Evolutionary conservation across 129 eudicot genomes (phyloP).

Genomic region (Solidago caesia): DNA sequence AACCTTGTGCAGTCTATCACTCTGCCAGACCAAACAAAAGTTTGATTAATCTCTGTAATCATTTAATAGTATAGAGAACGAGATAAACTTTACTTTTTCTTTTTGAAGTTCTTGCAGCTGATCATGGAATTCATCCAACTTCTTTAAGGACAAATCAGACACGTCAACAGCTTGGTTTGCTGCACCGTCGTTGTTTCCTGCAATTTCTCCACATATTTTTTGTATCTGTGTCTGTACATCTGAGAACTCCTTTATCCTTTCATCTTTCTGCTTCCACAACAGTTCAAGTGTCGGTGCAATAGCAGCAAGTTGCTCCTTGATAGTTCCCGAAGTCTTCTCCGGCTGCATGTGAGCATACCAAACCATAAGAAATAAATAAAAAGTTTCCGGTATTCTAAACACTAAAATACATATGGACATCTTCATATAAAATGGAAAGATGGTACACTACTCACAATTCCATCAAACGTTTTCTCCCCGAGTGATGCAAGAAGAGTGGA

Average conservation of each 20-base stretch:
- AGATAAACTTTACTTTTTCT: conserved; percentile 55
- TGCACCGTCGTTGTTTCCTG: conserved; percentile 49
- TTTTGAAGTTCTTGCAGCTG: conserved; percentile 74
- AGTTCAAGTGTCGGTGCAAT: conserved; percentile 55
- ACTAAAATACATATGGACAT: conserved; percentile 2
- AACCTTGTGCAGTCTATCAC: conserved; percentile 69
- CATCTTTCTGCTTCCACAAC: conserved; percentile 61
- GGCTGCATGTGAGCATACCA: conserved; percentile 24
- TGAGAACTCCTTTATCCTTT: conserved; percentile 64
- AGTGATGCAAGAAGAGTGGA: conserved; percentile 53
- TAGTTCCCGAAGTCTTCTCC: conserved; percentile 52
- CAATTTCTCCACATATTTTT: conserved; percentile 65
- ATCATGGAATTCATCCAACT: conserved; percentile 67
- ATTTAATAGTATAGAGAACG: not conserved
- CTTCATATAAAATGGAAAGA: conserved; percentile 6
- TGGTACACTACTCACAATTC: conserved; percentile 42
- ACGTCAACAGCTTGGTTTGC: conserved; percentile 54
- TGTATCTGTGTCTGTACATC: conserved; percentile 57
- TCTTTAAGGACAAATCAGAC: conserved; percentile 57
- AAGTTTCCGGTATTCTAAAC: not conserved
- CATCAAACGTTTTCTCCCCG: conserved; percentile 57
- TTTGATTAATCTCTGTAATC: conserved; percentile 8
- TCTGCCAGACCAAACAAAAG: conserved; percentile 40
- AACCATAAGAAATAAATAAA: conserved; percentile 16
- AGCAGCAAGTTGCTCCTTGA: conserved; percentile 61